These are phyloP conservation scores for Claviceps capensis DNA, from an alignment of 2,329 filamentous ascomycete genomes.

Conservation along the genomic window DNA sequence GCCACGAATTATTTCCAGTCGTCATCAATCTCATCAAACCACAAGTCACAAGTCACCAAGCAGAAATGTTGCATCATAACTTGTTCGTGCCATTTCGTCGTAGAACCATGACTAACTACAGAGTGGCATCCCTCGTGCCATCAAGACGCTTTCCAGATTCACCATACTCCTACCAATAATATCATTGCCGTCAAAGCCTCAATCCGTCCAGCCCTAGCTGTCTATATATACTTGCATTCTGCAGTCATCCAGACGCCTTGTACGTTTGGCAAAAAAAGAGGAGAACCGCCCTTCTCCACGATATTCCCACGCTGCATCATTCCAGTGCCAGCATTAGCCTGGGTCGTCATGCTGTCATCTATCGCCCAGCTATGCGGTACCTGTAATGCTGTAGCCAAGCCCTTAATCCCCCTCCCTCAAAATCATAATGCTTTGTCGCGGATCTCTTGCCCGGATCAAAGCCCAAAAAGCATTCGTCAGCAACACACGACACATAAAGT, in stretches of 20 bases:
- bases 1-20: too few relatives aligned
- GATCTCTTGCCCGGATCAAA: not conserved
- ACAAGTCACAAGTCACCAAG: not conserved
- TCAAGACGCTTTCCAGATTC: constrained; percentile 11
- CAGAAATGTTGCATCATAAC: constrained; percentile 9
- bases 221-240: constrained; percentile 13
- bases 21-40: too few relatives aligned
- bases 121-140: constrained; percentile 10
- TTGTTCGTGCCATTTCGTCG: constrained; percentile 18
- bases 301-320: not conserved
- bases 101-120: constrained; percentile 17
- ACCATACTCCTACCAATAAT: constrained; percentile 9
- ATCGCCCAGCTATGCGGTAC: not conserved
- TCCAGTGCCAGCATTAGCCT: not conserved
- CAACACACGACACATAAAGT: not conserved
- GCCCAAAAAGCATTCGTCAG: not conserved
- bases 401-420: not conserved
- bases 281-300: not conserved
- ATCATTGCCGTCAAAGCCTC: constrained; percentile 4
- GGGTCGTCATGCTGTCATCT: not conserved
- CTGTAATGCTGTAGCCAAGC: not conserved
- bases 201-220: constrained; percentile 1
- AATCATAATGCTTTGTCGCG: not conserved
- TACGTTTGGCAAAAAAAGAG: constrained; percentile 7
- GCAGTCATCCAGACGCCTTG: constrained; percentile 4